Evolutionary conservation across 192 early-diverging fungal genomes (phyloP), one percentile per base, ranked within the genome.

Genomic region (Allomyces javanicus): DNA sequence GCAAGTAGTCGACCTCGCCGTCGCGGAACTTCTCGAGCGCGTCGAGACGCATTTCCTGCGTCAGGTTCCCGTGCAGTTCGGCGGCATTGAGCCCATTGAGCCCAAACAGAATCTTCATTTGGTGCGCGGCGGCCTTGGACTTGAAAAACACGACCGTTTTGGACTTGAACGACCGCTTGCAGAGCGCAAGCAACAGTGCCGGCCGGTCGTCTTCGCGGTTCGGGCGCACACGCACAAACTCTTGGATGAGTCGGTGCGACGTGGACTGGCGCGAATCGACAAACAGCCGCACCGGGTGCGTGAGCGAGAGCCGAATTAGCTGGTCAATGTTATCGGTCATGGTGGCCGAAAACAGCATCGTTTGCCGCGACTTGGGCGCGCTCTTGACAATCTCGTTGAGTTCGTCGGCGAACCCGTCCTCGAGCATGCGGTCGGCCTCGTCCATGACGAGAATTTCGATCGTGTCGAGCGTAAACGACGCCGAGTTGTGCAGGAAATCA

Each of bases 281-380:
- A 73, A 94, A 91, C 11, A 96, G 80, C 58, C 89, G 81, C 3
- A 94, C 89, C 26, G 94, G 96, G 24, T 86, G 76, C 65, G 89
- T 81, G 63, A 99, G 80, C 1, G 94, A 97, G 68, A 99, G 82
- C 25, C 90, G 87, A 62, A 96, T 87, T 24, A 99, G 81, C 70
- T 96, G 87, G 68, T 99, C 93, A 40, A 96, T 87, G 67, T 95
- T 93, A 72, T 96, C 93, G 10, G 96, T 99, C 96, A 97, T 97
- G 19, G 96, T 99, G 23, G 96, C 96, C 25, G 96, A 99, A 76
- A 99, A 99, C 9, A 99, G 78, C 93, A 99, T 95, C 3, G 94
- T 94, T 72, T 99, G 96, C 62, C 96, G 84, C 61, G 79, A 82
- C 66, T 83, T 81, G 3, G 96, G 96, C 61, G 88, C 89, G 61